phyloP scores from a whole-genome alignment of 176 grass and related monocot genomes.

The Microstegium vimineum region DNA sequence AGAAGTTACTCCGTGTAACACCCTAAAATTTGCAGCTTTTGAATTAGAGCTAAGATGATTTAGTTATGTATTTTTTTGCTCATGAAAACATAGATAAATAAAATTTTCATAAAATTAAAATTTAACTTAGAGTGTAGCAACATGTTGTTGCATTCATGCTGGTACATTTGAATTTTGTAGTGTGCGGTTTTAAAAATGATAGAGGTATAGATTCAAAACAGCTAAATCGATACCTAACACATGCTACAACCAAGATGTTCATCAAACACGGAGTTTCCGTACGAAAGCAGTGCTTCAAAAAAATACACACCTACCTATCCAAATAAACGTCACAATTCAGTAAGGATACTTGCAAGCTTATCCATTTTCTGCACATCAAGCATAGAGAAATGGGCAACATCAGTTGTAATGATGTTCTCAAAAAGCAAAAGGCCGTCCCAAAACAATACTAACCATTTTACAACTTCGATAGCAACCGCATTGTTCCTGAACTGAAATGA shows the following conservation, averaged over 20 bases:
- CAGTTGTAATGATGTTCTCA: not conserved
- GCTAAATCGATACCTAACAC: too few species aligned
- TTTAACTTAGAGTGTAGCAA: too few species aligned
- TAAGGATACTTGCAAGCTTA: not conserved
- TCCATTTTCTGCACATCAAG: not conserved
- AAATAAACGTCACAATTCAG: not conserved
- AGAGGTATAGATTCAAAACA: too few species aligned
- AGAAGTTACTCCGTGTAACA: too few species aligned
- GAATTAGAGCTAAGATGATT: too few species aligned
- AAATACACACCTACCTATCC: not conserved
- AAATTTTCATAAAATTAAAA: too few species aligned
- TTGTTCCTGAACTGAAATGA: not conserved
- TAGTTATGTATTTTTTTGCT: too few species aligned
- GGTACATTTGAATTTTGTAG: too few species aligned
- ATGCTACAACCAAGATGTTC: not conserved
- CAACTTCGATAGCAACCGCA: not conserved
- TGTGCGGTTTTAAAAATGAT: too few species aligned
- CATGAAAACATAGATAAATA: too few species aligned
- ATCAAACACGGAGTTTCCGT: not conserved
- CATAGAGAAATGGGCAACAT: not conserved
- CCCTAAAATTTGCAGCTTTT: too few species aligned
- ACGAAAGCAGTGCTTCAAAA: not conserved
- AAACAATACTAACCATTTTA: conserved; percentile 13
- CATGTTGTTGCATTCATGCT: too few species aligned
- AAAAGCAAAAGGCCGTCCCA: not conserved